These are phyloP conservation scores for Pythium myriotylum DNA, from an alignment of 352 stramenopile genomes.

Conservation along the genomic window DNA sequence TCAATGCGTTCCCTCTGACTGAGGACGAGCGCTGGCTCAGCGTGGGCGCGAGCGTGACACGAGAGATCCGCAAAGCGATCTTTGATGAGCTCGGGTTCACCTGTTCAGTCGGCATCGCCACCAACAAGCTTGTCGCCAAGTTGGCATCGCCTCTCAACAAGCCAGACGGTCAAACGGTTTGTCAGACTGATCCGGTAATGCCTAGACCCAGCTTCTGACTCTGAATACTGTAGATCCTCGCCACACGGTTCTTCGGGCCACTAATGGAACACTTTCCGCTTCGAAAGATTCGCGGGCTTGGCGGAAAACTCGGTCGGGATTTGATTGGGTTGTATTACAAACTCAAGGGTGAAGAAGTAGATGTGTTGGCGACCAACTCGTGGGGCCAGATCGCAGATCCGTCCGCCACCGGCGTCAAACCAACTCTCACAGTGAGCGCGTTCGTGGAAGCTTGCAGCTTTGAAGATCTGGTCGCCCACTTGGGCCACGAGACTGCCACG, in stretches of 20 bases:
- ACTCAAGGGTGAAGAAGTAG: constrained; percentile 31
- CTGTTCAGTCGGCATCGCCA: constrained; percentile 76
- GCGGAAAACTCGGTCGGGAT: constrained; percentile 76
- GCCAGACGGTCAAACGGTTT: constrained; percentile 71
- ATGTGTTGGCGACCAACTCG: constrained; percentile 19
- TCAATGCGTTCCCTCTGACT: constrained; percentile 58
- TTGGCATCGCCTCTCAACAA: constrained; percentile 82
- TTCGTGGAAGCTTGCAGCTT: constrained; percentile 62
- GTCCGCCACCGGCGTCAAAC: constrained; percentile 23
- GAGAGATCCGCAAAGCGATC: constrained; percentile 74
- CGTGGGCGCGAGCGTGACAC: constrained; percentile 61
- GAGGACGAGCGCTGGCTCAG: constrained; percentile 67
- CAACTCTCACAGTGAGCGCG: constrained; percentile 38
- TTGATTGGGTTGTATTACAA: constrained; percentile 63
- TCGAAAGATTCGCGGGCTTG: constrained; percentile 73
- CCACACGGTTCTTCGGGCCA: constrained; percentile 55
- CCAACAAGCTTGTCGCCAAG: constrained; percentile 83
- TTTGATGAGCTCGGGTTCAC: constrained; percentile 70
- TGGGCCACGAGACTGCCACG: constrained; percentile 63
- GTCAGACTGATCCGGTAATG: neutral
- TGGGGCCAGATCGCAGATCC: constrained; percentile 27
- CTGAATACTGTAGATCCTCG: constrained; percentile 45
- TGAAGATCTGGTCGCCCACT: constrained; percentile 46
- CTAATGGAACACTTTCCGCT: constrained; percentile 78
- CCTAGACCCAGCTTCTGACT: neutral